phyloP scores from a whole-genome alignment of 1,139 yeast species.

The Nematodospora anomalae region DNA sequence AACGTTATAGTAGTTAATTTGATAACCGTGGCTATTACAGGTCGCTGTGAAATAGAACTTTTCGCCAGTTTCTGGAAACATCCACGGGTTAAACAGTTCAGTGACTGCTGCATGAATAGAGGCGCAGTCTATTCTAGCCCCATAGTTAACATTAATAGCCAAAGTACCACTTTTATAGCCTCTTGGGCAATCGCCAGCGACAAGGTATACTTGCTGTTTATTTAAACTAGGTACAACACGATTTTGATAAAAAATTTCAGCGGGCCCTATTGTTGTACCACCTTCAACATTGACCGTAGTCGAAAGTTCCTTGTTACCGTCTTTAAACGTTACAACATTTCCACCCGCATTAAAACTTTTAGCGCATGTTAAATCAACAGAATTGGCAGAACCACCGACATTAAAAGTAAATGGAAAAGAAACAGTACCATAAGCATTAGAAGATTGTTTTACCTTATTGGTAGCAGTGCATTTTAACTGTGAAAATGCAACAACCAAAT shows the following conservation, averaged over 20 bases:
- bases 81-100: constrained; percentile 25
- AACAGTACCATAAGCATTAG: constrained; percentile 23
- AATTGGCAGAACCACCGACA: constrained; percentile 23
- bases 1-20: constrained; percentile 20
- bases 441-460: constrained; percentile 13
- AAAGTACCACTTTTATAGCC: constrained; percentile 28
- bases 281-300: too few species aligned
- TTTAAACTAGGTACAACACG: constrained; percentile 20
- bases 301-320: constrained; percentile 25
- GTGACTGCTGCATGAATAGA: constrained; percentile 22
- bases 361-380: constrained; percentile 24
- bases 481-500: constrained; percentile 23
- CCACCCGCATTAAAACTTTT: constrained; percentile 22
- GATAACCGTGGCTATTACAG: constrained; percentile 18
- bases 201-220: constrained; percentile 16
- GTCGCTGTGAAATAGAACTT: constrained; percentile 12
- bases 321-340: constrained; percentile 28
- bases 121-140: constrained; percentile 23
- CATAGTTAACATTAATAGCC: constrained; percentile 17
- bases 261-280: constrained; percentile 8
- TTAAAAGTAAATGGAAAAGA: constrained; percentile 29
- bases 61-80: constrained; percentile 16
- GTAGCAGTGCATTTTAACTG: constrained; percentile 26
- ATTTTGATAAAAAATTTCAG: constrained; percentile 8
- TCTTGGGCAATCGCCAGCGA: constrained; percentile 24